Evolutionary conservation across 805 yeast genomes (phyloP).

Genomic region (Debaryomyces hansenii): DNA sequence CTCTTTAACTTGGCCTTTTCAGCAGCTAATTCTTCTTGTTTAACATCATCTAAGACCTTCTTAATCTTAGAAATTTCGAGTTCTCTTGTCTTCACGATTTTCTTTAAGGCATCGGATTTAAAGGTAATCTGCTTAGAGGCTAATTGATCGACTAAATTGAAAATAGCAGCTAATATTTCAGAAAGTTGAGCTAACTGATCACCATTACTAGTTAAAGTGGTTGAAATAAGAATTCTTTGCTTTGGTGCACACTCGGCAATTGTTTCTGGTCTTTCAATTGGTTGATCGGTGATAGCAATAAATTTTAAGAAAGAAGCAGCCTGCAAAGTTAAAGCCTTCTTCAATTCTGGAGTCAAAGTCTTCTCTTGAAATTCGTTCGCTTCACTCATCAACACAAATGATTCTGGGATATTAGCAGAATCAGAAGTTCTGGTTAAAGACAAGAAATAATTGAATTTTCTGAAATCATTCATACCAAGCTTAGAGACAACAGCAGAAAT

Average conservation of each 20-base stretch:
- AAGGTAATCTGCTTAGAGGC: slow-evolving; percentile 51
- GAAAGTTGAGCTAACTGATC: slow-evolving; percentile 51
- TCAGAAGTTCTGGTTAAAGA: slow-evolving; percentile 84
- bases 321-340: slow-evolving; percentile 39
- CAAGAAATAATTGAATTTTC: slow-evolving; percentile 77
- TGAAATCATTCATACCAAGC: slow-evolving; percentile 70
- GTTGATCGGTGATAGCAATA: slow-evolving; percentile 83
- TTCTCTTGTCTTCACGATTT: slow-evolving; percentile 76
- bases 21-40: slow-evolving; percentile 67
- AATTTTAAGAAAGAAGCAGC: slow-evolving; percentile 55
- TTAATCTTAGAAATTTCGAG: slow-evolving; percentile 67
- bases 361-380: slow-evolving; percentile 74
- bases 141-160: slow-evolving; percentile 59
- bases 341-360: slow-evolving; percentile 50
- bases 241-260: slow-evolving; percentile 54
- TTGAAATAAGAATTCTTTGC: slow-evolving; percentile 56
- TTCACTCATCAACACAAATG: slow-evolving; percentile 89
- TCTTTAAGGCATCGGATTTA: slow-evolving; percentile 74
- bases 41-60: slow-evolving; percentile 63
- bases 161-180: slow-evolving; percentile 52
- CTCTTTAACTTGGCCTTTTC: slow-evolving; percentile 71
- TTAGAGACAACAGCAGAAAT: slow-evolving; percentile 85
- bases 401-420: slow-evolving; percentile 63
- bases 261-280: slow-evolving; percentile 65
- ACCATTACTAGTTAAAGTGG: slow-evolving; percentile 50